Evolutionary conservation across 2,329 filamentous ascomycete genomes (phyloP).

Genomic region (Epichloe amarillans): DNA sequence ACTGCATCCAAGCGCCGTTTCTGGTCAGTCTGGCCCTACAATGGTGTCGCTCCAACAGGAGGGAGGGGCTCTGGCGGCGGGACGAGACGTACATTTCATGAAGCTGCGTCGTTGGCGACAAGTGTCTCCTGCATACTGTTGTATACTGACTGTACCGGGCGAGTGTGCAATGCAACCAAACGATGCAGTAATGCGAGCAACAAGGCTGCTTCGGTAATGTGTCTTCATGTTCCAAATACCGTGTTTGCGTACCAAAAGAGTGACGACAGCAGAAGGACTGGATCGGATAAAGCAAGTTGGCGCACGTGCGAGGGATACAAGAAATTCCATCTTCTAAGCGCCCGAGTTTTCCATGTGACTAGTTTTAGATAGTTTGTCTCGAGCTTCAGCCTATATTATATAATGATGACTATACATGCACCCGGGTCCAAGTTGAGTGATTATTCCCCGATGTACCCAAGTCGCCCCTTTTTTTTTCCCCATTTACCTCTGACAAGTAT

Average conservation of each 20-base stretch:
- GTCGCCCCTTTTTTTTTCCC: too few species aligned
- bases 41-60: background rate
- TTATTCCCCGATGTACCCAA: too few species aligned
- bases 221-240: background rate
- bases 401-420: background rate
- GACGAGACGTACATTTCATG: background rate
- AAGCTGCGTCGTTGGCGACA: background rate
- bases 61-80: background rate
- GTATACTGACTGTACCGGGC: too few species aligned
- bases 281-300: background rate
- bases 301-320: background rate
- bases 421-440: too few species aligned
- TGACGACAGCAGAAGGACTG: background rate
- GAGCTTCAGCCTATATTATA: background rate
- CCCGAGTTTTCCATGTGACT: background rate
- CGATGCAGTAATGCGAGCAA: too few species aligned
- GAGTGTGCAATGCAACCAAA: too few species aligned
- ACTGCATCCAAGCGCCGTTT: too few species aligned
- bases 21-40: background rate
- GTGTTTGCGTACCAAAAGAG: background rate
- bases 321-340: background rate
- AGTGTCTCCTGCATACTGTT: too few species aligned
- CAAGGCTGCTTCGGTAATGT: background rate
- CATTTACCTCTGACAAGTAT: too few species aligned
- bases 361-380: background rate